These are phyloP conservation scores for Dipteronia sinensis DNA, from an alignment of 345 rosid genomes.

Conservation along the genomic window DNA sequence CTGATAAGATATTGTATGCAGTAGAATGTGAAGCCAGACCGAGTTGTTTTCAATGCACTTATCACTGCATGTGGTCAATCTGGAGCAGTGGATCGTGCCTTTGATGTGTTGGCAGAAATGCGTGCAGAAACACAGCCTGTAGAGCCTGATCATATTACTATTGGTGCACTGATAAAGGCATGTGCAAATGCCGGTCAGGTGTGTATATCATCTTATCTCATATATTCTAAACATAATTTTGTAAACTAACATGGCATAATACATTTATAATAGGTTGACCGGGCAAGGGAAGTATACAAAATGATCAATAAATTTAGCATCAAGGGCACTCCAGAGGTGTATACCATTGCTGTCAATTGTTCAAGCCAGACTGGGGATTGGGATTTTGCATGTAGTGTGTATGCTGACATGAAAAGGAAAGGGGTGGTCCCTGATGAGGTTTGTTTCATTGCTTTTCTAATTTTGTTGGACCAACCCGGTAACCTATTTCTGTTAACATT, in stretches of 20 bases:
- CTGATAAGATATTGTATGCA: constrained; percentile 62
- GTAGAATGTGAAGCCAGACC: constrained; percentile 99
- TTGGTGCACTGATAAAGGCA: constrained; percentile 90
- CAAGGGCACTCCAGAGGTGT: constrained; percentile 91
- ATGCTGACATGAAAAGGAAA: constrained; percentile 74
- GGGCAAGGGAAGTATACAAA: constrained; percentile 77
- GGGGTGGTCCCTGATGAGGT: constrained; percentile 87
- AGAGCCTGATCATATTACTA: constrained; percentile 91
- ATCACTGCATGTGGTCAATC: constrained; percentile 94
- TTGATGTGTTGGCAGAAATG: constrained; percentile 98
- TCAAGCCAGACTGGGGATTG: constrained; percentile 89
- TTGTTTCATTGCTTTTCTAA: background rate
- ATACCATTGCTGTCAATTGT: constrained; percentile 79
- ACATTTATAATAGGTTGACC: constrained; percentile 61
- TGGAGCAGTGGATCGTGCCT: constrained; percentile 98
- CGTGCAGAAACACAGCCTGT: constrained; percentile 77
- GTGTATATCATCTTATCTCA: constrained; percentile 26
- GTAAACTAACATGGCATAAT: constrained; percentile 17
- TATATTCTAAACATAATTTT: background rate
- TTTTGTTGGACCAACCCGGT: background rate
- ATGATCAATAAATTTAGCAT: constrained; percentile 72
- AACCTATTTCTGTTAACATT: background rate
- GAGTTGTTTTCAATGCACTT: constrained; percentile 96
- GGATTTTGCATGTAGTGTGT: constrained; percentile 73
- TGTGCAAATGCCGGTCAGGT: constrained; percentile 92